A percentile compares a stretch with the other conserved stretches of the same genome.
phyloP scores from a whole-genome alignment of 768 basidiomycete species.

The Leccinum boreale region DNA sequence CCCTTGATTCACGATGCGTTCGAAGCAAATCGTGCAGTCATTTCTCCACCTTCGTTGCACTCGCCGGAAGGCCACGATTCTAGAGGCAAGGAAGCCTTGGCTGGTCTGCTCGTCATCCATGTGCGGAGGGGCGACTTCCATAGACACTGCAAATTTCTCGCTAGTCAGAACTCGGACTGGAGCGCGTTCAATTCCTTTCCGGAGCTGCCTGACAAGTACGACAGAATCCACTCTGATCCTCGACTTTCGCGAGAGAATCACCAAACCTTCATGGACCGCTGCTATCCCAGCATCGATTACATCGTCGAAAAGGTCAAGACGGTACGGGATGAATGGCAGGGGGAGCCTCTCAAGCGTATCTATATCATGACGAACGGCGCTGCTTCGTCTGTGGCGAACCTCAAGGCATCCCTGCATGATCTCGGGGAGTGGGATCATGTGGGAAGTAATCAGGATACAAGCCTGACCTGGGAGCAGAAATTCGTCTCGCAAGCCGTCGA shows the following conservation, averaged over 20 bases:
- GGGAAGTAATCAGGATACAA: constrained; percentile 40
- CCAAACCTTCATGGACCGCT: constrained; percentile 35
- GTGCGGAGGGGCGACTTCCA: constrained; percentile 49
- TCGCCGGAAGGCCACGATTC: constrained; percentile 4
- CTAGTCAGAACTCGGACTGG: constrained; percentile 31
- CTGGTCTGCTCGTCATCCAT: constrained; percentile 47
- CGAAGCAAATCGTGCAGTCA: constrained; percentile 14
- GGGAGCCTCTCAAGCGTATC: constrained; percentile 30
- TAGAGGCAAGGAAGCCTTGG: constrained; percentile 8
- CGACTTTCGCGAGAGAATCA: constrained; percentile 18
- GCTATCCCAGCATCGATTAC: constrained; percentile 38
- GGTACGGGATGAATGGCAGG: constrained; percentile 27
- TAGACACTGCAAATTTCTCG: constrained; percentile 41
- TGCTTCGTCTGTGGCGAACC: constrained; percentile 35
- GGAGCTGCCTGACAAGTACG: constrained; percentile 35
- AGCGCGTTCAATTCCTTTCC: constrained; percentile 45
- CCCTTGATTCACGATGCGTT: constrained; percentile 30
- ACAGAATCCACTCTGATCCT: constrained; percentile 25
- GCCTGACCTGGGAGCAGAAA: constrained; percentile 38
- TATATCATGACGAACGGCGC: constrained; percentile 50
- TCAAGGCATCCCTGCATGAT: constrained; percentile 33
- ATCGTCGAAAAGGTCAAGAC: constrained; percentile 39
- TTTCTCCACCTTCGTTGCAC: constrained; percentile 15
- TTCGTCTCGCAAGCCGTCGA: constrained; percentile 45
- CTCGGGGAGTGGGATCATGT: constrained; percentile 37